These are phyloP conservation scores for Persicaria tinctoria DNA, from an alignment of 148 eudicot species.

Conservation along the genomic window DNA sequence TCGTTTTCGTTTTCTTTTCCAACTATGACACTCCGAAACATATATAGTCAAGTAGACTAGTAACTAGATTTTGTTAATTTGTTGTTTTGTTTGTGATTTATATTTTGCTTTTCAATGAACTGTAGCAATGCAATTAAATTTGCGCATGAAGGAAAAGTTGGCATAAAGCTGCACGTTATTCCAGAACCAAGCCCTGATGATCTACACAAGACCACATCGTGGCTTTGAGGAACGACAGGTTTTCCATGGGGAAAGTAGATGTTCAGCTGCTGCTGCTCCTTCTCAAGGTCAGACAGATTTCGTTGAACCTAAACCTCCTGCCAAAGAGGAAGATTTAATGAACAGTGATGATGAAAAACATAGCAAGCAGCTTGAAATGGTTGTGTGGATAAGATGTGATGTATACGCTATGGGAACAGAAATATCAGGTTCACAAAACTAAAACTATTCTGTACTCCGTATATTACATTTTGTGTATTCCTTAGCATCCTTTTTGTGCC, in stretches of 20 bases:
- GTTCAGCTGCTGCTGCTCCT: constrained; percentile 27
- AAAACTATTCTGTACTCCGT: neutral
- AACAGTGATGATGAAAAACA: constrained; percentile 26
- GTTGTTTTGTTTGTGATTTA: neutral
- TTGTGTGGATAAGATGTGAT: constrained; percentile 88
- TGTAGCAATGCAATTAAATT: constrained; percentile 92
- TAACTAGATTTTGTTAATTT: neutral
- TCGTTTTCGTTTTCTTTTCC: too few species aligned
- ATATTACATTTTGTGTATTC: neutral
- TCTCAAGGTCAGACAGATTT: constrained; percentile 13
- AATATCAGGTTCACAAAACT: constrained; percentile 61
- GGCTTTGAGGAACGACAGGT: constrained; percentile 20
- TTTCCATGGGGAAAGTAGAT: constrained; percentile 10
- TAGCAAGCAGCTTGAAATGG: constrained; percentile 22
- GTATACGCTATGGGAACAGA: constrained; percentile 93
- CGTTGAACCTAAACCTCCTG: constrained; percentile 28
- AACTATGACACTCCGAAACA: too few species aligned
- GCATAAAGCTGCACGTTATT: constrained; percentile 64
- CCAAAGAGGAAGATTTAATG: constrained; percentile 23
- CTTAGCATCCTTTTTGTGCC: neutral
- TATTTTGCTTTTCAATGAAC: constrained; percentile 1
- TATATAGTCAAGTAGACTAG: too few species aligned
- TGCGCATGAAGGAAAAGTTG: constrained; percentile 93
- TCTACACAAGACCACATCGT: constrained; percentile 17
- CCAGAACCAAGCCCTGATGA: constrained; percentile 30